phyloP scores from a whole-genome alignment of 2,329 filamentous ascomycete species.

The Claviceps pusilla region DNA sequence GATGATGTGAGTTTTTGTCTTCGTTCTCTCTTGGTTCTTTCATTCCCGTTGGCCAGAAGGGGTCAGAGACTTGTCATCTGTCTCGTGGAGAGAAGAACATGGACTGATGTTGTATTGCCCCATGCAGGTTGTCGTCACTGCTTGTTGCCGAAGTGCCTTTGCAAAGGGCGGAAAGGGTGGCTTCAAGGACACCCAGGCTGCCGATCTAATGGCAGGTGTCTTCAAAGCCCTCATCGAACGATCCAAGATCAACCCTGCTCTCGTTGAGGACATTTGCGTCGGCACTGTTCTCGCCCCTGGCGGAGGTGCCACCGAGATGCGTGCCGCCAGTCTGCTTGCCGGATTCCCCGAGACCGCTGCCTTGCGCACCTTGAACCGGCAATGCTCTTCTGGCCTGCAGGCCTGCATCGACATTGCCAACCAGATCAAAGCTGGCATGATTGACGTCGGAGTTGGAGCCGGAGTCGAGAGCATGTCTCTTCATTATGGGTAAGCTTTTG shows the following conservation, averaged over 20 bases:
- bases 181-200: constrained; percentile 85
- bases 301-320: constrained; percentile 92
- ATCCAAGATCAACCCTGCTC: constrained; percentile 71
- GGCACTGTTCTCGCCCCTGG: constrained; percentile 84
- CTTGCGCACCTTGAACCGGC: constrained; percentile 80
- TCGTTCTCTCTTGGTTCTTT: background rate
- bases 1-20: constrained; percentile 40
- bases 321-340: constrained; percentile 76
- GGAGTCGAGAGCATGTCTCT: constrained; percentile 93
- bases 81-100: no score
- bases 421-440: constrained; percentile 81
- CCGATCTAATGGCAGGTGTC: constrained; percentile 72
- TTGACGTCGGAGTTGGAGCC: constrained; percentile 84
- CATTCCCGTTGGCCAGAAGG: no score
- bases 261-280: constrained; percentile 87
- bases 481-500: constrained; percentile 61
- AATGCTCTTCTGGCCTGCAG: constrained; percentile 87
- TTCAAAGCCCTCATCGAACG: constrained; percentile 70
- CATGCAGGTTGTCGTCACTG: constrained; percentile 71
- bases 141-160: constrained; percentile 78
- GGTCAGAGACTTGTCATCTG: no score
- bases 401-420: constrained; percentile 90
- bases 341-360: constrained; percentile 76
- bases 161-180: constrained; percentile 86
- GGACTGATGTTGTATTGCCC: constrained; percentile 11